Evolutionary conservation across 2,329 filamentous ascomycete genomes (phyloP).

Genomic region (Zymoseptoria ardabiliae): DNA sequence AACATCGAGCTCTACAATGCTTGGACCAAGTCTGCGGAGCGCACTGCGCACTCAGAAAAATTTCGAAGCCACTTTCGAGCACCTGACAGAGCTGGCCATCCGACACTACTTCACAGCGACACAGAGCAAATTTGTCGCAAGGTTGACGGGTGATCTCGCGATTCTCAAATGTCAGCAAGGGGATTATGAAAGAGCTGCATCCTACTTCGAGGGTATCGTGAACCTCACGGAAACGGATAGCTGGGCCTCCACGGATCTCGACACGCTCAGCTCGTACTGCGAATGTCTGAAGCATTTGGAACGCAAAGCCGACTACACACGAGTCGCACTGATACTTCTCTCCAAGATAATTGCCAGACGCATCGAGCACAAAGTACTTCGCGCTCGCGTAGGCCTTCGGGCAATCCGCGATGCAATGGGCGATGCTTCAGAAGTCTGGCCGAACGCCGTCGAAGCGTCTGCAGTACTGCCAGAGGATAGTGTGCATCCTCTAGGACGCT

Average conservation of each 20-base stretch:
- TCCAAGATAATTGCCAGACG: slow-evolving; percentile 50
- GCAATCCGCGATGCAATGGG: slow-evolving; percentile 30
- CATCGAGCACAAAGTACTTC: slow-evolving; percentile 31
- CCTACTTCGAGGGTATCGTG: slow-evolving; percentile 70
- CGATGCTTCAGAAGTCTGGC: slow-evolving; percentile 31
- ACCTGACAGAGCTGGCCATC: slow-evolving; percentile 75
- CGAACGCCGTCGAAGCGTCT: slow-evolving; percentile 43
- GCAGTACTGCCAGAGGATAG: slow-evolving; percentile 52
- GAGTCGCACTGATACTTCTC: slow-evolving; percentile 65
- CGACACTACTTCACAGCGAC: slow-evolving; percentile 76
- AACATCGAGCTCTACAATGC: background rate
- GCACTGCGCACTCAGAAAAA: slow-evolving; percentile 31
- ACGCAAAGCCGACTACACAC: slow-evolving; percentile 70
- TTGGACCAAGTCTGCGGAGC: slow-evolving; percentile 23
- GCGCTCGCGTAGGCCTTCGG: background rate
- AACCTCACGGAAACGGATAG: slow-evolving; percentile 69
- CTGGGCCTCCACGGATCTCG: slow-evolving; percentile 74
- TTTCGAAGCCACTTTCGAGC: slow-evolving; percentile 40
- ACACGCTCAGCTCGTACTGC: slow-evolving; percentile 79
- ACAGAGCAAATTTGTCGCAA: slow-evolving; percentile 68
- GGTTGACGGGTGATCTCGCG: slow-evolving; percentile 75
- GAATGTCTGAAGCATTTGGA: slow-evolving; percentile 71
- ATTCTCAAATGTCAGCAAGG: slow-evolving; percentile 64
- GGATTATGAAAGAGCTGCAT: slow-evolving; percentile 66
- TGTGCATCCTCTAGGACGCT: slow-evolving; percentile 60